Conservation (phyloP, 139 green algal species). For the Auxenochlorella pyrenoidosa region DNA sequence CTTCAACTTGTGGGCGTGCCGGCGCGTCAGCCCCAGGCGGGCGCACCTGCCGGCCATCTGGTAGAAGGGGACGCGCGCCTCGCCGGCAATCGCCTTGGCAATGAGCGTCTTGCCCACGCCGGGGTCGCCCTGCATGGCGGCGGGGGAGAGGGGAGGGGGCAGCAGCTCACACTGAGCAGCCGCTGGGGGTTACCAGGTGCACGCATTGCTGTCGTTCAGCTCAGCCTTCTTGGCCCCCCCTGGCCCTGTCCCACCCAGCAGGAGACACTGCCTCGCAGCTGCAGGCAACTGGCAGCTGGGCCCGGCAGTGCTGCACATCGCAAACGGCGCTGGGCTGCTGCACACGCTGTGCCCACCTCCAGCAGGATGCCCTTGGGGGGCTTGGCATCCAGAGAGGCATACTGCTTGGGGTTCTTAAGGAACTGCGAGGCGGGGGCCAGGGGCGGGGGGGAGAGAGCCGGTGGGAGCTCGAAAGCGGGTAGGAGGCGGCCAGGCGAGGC, state of each 20-base stretch:
- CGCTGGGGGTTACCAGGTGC: too few species aligned
- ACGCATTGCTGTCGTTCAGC: too few species aligned
- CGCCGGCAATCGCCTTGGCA: slow-evolving; percentile 94
- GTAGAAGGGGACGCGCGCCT: slow-evolving; percentile 91
- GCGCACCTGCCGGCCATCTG: slow-evolving; percentile 83
- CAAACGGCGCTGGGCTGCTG: too few species aligned
- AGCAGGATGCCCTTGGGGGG: slow-evolving; percentile 97
- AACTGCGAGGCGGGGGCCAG: slow-evolving; percentile 58
- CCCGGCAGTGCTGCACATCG: too few species aligned
- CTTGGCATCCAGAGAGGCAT: slow-evolving; percentile 77
- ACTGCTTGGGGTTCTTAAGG: slow-evolving; percentile 91
- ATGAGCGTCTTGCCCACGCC: slow-evolving; percentile 93
- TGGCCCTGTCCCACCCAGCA: too few species aligned
- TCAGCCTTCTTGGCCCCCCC: too few species aligned
- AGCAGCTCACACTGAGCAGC: not conserved
- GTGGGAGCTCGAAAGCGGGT: too few species aligned
- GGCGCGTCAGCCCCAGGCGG: not conserved
- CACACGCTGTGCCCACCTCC: slow-evolving; percentile 16
- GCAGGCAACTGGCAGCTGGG: too few species aligned
- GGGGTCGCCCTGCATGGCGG: slow-evolving; percentile 74
- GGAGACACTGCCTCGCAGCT: too few species aligned
- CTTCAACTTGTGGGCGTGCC: not conserved
- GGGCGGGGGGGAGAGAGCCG: too few species aligned
- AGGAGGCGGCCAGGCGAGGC: not conserved
- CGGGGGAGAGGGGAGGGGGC: not conserved